Evolutionary conservation across 2,329 filamentous ascomycete genomes (phyloP).

Genomic region (Penicillium psychrosexuale): DNA sequence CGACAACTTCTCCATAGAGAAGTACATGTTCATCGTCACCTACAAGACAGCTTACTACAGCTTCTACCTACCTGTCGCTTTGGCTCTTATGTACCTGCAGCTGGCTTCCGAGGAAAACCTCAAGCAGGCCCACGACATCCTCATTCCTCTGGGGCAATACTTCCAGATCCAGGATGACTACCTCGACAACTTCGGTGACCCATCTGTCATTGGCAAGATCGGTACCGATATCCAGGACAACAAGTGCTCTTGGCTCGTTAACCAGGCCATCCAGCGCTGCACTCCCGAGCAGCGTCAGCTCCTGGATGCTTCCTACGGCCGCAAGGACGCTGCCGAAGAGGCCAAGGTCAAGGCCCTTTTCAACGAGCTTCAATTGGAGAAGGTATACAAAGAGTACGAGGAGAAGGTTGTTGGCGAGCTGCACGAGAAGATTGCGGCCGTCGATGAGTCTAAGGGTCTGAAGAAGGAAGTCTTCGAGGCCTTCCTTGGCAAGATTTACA

Average conservation of each 20-base stretch:
- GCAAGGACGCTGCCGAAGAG: constrained; percentile 81
- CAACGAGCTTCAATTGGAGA: constrained; percentile 77
- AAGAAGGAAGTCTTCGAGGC: constrained; percentile 87
- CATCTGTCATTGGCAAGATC: constrained; percentile 93
- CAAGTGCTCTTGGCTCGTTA: constrained; percentile 98
- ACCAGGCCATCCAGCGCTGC: constrained; percentile 79
- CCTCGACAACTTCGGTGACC: constrained; percentile 94
- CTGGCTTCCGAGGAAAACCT: constrained; percentile 85
- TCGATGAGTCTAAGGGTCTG: constrained; percentile 84
- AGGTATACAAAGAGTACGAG: constrained; percentile 84
- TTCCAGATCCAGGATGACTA: constrained; percentile 99
- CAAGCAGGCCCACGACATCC: constrained; percentile 81
- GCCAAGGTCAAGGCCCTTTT: constrained; percentile 84
- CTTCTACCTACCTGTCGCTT: constrained; percentile 94
- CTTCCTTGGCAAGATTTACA: constrained; percentile 97
- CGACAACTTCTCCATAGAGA: constrained; percentile 90
- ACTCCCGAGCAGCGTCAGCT: constrained; percentile 82
- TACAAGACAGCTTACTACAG: constrained; percentile 99
- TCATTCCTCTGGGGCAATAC: constrained; percentile 97
- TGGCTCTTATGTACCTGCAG: constrained; percentile 81
- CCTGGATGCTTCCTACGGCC: constrained; percentile 89
- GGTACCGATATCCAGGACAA: constrained; percentile 99
- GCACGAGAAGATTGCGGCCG: constrained; percentile 66
- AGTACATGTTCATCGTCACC: constrained; percentile 94
- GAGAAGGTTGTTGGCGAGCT: constrained; percentile 81